These are phyloP conservation scores for Tylopilus vinaceipallidus DNA, from an alignment of 768 basidiomycete genomes.

Conservation along the genomic window DNA sequence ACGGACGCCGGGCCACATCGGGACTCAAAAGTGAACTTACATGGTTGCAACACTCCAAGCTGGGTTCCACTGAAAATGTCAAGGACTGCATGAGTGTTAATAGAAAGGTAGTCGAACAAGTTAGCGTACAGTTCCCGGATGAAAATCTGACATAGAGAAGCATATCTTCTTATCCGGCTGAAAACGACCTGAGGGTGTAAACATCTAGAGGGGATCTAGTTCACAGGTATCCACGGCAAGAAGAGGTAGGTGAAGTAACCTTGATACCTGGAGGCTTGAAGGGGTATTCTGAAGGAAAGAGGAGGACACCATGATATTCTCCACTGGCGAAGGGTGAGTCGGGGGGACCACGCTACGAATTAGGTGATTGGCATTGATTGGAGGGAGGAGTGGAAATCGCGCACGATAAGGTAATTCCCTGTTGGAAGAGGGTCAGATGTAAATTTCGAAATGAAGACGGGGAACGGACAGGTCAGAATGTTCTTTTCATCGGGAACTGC, in stretches of 20 bases:
- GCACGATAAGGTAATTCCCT: slow-evolving; percentile 96
- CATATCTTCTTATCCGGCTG: slow-evolving; percentile 94
- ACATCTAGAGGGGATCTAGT: slow-evolving; percentile 57
- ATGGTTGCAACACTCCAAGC: slow-evolving; percentile 96
- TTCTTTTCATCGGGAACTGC: slow-evolving; percentile 97
- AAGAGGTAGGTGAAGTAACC: slow-evolving; percentile 41
- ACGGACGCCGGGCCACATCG: slow-evolving; percentile 6
- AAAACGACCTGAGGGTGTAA: slow-evolving; percentile 88
- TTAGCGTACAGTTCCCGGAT: slow-evolving; percentile 75
- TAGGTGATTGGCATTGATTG: slow-evolving; percentile 7
- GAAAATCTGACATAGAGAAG: slow-evolving; percentile 97
- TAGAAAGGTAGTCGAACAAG: neutral
- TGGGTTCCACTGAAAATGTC: slow-evolving; percentile 76
- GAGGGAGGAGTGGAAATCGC: slow-evolving; percentile 21
- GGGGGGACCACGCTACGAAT: slow-evolving; percentile 79
- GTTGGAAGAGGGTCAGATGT: slow-evolving; percentile 11
- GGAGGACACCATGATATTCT: slow-evolving; percentile 90
- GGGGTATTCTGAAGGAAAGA: slow-evolving; percentile 93
- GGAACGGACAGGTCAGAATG: slow-evolving; percentile 82
- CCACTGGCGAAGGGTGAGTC: slow-evolving; percentile 90
- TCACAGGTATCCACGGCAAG: slow-evolving; percentile 3
- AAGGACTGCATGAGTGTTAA: slow-evolving; percentile 1
- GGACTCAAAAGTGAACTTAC: slow-evolving; percentile 43
- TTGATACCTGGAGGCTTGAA: slow-evolving; percentile 98
- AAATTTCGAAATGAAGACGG: slow-evolving; percentile 3